Base-by-base conservation (phyloP, 495 filamentous ascomycete species). In the Diplogelasinospora grovesii region DNA sequence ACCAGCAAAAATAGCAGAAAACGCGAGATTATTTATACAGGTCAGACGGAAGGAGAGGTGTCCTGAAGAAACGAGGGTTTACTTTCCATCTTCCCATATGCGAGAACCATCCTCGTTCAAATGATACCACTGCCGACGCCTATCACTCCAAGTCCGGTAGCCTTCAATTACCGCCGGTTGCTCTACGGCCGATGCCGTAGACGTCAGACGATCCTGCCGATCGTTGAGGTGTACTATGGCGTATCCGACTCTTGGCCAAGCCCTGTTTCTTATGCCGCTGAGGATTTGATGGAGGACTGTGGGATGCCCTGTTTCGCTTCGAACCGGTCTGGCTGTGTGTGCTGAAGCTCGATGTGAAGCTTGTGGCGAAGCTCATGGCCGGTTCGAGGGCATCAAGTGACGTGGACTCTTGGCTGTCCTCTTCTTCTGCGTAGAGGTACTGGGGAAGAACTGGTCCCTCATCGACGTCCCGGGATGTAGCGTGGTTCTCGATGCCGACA, bases 391-490 rank as follows among this genome's bases (percentile, higher is more conserved):
- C 44, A 30, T 26, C 31, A 41, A 30, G 43, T 23, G 31, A 50
- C 13, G 28, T 30, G 8, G 31, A 50, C 30, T 36, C 22, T 11
- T 37, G 38, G 26, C 33, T 33, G 14, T 36, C 20, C 31, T 43
- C 45, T 32, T 38, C 45, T 27, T 46, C 45, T 32, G 40, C 41
- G 39, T 43, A 44, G 14, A 47, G 22, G 27, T 46, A 36, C 31
- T 41, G 41, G 30, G 36, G 36, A 50, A 45, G 41, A 38, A 37
- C 41, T 18, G 31, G 20, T 8, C 14, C 49, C 31, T 30, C 33
- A 9, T 50, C 35, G 29, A 45, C 9, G 31, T 36, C 30, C 36
- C 18, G 27, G 21, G 43, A 27, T 46, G 36, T 20, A 39, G 47
- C 31, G 40, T 10, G 22, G 27, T 45, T 22, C 6, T 48, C 30